Evolutionary conservation across 2,329 filamentous ascomycete genomes (phyloP).

Genomic region (Blastomyces percursus): DNA sequence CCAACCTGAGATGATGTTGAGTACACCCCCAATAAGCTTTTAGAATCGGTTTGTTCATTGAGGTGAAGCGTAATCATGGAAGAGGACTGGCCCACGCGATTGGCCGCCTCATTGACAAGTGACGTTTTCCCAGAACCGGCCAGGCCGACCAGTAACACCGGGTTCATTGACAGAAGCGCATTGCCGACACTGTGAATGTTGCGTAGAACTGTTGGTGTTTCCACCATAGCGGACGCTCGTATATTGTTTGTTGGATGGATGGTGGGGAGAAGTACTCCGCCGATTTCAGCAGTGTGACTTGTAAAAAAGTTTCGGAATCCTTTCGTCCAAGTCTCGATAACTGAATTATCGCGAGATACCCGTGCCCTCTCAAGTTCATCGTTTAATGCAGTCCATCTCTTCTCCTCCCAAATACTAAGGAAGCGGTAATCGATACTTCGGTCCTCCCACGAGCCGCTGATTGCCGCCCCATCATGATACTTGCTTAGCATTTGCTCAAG

Average conservation of each 20-base stretch:
- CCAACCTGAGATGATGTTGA: conserved; percentile 78
- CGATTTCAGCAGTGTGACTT: conserved; percentile 53
- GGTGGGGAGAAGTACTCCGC: conserved; percentile 53
- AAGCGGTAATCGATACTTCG: conserved; percentile 68
- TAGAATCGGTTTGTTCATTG: conserved; percentile 97
- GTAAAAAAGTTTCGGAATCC: conserved; percentile 38
- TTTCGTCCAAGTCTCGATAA: conserved; percentile 20
- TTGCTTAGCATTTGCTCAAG: conserved; percentile 58
- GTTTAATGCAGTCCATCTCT: conserved; percentile 42
- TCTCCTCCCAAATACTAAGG: conserved; percentile 52
- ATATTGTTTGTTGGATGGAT: conserved; percentile 30
- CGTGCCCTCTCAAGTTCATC: conserved; percentile 19
- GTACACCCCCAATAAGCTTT: conserved; percentile 90
- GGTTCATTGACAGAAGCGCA: conserved; percentile 55
- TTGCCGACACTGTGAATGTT: conserved; percentile 63
- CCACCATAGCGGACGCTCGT: conserved; percentile 47
- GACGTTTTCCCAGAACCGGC: conserved; percentile 87
- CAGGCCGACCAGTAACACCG: conserved; percentile 70
- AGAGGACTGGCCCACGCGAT: conserved; percentile 63
- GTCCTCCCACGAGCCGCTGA: conserved; percentile 66
- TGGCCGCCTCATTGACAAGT: conserved; percentile 69
- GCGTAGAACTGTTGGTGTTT: conserved; percentile 58
- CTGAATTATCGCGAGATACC: conserved; percentile 16
- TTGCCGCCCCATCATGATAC: conserved; percentile 52
- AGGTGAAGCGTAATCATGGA: conserved; percentile 89